Percentiles rank a stretch among this genome's conserved stretches.
Conservation (phyloP, 2,329 filamentous ascomycete species). For the Sporothrix schenckii region DNA sequence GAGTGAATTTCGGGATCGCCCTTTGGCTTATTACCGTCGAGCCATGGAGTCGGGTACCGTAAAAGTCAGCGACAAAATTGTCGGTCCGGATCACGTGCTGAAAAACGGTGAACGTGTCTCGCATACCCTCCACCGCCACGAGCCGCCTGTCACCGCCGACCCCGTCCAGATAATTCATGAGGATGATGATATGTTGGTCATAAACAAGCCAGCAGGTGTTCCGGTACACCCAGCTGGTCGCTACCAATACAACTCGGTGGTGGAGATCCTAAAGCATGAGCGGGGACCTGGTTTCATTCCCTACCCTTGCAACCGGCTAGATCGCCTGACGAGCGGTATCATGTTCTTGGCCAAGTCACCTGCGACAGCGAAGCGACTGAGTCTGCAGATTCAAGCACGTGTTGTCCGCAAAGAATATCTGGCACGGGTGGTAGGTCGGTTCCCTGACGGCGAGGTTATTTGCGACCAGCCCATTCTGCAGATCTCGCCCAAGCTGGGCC, state of each 20-base stretch:
- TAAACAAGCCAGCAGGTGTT: constrained; percentile 93
- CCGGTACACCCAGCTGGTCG: constrained; percentile 94
- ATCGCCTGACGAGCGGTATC: constrained; percentile 89
- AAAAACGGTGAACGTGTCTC: constrained; percentile 90
- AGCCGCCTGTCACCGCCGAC: constrained; percentile 84
- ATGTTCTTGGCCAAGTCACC: constrained; percentile 96
- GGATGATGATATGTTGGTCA: constrained; percentile 89
- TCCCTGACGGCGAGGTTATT: constrained; percentile 86
- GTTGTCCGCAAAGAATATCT: constrained; percentile 95
- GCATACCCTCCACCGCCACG: constrained; percentile 92
- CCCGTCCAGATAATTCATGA: constrained; percentile 85
- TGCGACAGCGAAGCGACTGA: constrained; percentile 75
- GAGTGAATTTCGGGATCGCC: constrained; percentile 87
- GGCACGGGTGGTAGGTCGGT: constrained; percentile 85
- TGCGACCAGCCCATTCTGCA: constrained; percentile 93
- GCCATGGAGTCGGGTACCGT: constrained; percentile 82
- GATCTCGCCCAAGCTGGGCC: constrained; percentile 90
- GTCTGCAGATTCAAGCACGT: constrained; percentile 73
- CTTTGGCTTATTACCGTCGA: constrained; percentile 80
- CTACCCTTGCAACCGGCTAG: constrained; percentile 85
- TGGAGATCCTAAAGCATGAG: constrained; percentile 89
- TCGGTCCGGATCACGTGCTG: constrained; percentile 69
- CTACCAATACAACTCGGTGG: constrained; percentile 92
- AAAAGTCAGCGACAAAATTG: constrained; percentile 73
- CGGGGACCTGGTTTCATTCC: constrained; percentile 59